These are phyloP conservation scores for Paraconiothyrium brasiliense DNA, from an alignment of 2,329 filamentous ascomycete species.

Conservation along the genomic window DNA sequence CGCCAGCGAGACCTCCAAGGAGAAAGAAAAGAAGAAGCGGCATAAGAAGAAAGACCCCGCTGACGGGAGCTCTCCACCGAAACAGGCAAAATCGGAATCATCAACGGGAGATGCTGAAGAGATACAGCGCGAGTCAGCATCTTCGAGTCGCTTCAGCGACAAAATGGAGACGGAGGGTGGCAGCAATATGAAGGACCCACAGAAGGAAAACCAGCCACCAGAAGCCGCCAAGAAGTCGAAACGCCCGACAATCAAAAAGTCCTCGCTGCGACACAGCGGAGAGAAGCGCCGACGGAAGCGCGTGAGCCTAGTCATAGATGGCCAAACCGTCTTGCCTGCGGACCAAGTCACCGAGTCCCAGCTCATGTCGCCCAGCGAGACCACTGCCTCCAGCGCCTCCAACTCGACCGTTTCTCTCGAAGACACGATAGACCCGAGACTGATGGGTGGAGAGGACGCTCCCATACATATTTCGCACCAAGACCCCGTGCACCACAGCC, in stretches of 20 bases:
- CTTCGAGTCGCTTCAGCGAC: slow-evolving; percentile 28
- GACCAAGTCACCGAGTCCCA: slow-evolving; percentile 41
- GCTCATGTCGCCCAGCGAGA: slow-evolving; percentile 42
- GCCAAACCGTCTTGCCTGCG: slow-evolving; percentile 50
- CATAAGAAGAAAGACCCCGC: slow-evolving; percentile 24
- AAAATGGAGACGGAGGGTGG: slow-evolving; percentile 25
- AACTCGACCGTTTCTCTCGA: slow-evolving; percentile 43
- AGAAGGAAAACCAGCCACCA: slow-evolving; percentile 24
- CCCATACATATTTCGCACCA: slow-evolving; percentile 26
- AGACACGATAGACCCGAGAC: slow-evolving; percentile 45
- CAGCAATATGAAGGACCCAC: slow-evolving; percentile 14
- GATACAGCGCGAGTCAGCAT: slow-evolving; percentile 28
- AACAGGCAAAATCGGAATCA: slow-evolving; percentile 20
- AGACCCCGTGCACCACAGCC: slow-evolving; percentile 44
- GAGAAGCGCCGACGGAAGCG: slow-evolving; percentile 43
- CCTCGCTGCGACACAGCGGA: slow-evolving; percentile 39
- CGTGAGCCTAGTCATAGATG: slow-evolving; percentile 49
- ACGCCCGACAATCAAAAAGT: slow-evolving; percentile 43
- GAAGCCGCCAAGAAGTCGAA: slow-evolving; percentile 38
- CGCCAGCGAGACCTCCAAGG: slow-evolving; percentile 35
- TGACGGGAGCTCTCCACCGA: slow-evolving; percentile 20
- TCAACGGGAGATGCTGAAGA: slow-evolving; percentile 35
- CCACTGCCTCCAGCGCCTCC: slow-evolving; percentile 38
- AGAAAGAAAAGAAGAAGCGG: slow-evolving; percentile 36
- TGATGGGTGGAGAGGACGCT: slow-evolving; percentile 28